phyloP scores from a whole-genome alignment of 2,329 filamentous ascomycete species.

The Botrytis galanthina region DNA sequence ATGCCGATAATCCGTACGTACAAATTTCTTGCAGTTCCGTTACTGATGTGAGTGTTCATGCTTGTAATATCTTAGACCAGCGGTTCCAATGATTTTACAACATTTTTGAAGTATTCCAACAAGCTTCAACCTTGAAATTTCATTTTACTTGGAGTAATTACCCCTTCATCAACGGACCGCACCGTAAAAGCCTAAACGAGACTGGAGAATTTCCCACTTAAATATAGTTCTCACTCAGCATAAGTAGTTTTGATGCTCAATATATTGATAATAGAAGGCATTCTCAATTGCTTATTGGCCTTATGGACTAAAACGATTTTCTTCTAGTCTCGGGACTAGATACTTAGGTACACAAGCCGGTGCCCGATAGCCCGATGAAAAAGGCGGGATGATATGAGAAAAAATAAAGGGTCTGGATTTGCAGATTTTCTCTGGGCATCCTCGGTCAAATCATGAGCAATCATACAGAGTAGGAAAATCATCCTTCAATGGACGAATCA shows the following conservation, averaged over 20 bases:
- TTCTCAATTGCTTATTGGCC: conserved; percentile 8
- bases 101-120: background rate
- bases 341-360: background rate
- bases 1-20: conserved; percentile 5
- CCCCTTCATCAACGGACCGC: conserved; percentile 18
- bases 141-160: background rate
- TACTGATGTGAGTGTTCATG: conserved; percentile 15
- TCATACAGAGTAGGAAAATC: background rate
- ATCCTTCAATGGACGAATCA: conserved; percentile 4
- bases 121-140: conserved; percentile 7
- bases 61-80: conserved; percentile 1
- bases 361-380: conserved; percentile 12
- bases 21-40: conserved; percentile 17
- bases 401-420: conserved; percentile 13
- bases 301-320: background rate
- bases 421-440: background rate
- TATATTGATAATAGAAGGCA: background rate
- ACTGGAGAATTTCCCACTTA: background rate
- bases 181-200: conserved; percentile 3
- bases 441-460: conserved; percentile 10
- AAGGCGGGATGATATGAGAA: conserved; percentile 5
- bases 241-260: background rate
- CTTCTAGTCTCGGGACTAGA: conserved; percentile 6
- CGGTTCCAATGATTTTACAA: background rate
- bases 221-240: background rate